Percentiles rank a stretch among this genome's conserved stretches.
These are phyloP conservation scores for Phytopythium ostracodes DNA, from an alignment of 352 stramenopile genomes.

Conservation along the genomic window DNA sequence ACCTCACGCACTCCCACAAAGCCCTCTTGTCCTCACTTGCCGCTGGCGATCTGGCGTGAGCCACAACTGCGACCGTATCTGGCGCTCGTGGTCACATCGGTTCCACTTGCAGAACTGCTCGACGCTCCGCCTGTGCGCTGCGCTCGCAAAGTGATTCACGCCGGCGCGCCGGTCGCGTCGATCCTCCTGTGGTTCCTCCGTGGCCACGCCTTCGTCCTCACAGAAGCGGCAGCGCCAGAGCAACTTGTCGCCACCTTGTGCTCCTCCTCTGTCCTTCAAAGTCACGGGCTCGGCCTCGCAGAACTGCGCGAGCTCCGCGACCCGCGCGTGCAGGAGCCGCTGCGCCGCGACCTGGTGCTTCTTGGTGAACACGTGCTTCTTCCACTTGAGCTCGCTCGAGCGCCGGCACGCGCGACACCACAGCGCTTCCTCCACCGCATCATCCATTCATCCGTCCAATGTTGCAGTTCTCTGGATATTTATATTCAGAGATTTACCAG, in stretches of 20 bases:
- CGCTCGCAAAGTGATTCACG: constrained; percentile 35
- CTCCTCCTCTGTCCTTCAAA: background rate
- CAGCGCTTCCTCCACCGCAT: constrained; percentile 28
- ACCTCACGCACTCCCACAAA: background rate
- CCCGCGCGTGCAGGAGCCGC: constrained; percentile 34
- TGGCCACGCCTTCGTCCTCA: constrained; percentile 8
- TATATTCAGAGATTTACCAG: no score
- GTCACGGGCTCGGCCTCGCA: constrained; percentile 10
- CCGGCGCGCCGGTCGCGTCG: constrained; percentile 9
- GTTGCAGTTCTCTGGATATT: no score
- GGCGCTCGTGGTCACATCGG: constrained; percentile 44
- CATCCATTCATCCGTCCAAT: constrained; percentile 12
- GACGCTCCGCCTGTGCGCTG: constrained; percentile 30
- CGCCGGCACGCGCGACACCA: constrained; percentile 57
- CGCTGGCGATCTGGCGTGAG: constrained; percentile 17
- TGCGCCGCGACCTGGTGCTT: constrained; percentile 39
- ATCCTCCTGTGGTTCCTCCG: constrained; percentile 7
- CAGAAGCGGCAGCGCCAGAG: constrained; percentile 48
- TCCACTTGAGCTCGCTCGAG: constrained; percentile 62
- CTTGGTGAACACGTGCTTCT: constrained; percentile 64
- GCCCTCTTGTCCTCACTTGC: constrained; percentile 16
- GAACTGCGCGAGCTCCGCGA: constrained; percentile 24
- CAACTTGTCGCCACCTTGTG: background rate
- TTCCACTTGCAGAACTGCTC: constrained; percentile 49
- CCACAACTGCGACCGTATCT: constrained; percentile 33